Evolutionary conservation across 805 yeast genomes (phyloP).

Genomic region (Wickerhamiella sorbophila): DNA sequence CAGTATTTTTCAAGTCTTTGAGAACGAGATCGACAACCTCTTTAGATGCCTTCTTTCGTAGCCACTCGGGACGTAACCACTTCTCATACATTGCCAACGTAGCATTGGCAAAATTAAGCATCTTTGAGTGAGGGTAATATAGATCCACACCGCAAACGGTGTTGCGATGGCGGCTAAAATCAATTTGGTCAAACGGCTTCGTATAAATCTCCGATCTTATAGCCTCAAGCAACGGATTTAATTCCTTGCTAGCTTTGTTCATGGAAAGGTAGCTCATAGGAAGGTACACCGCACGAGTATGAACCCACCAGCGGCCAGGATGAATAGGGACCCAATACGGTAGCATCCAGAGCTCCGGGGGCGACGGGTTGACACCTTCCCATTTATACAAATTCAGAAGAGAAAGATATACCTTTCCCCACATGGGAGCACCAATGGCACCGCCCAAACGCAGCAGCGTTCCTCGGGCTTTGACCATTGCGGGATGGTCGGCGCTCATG

Average conservation of each 20-base stretch:
- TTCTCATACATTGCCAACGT: conserved; percentile 51
- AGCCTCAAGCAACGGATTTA: conserved; percentile 48
- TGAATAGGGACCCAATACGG: conserved; percentile 76
- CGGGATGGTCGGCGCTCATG: conserved; percentile 56
- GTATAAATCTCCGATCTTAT: conserved; percentile 72
- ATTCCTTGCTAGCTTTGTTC: conserved; percentile 37
- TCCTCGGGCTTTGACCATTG: conserved; percentile 56
- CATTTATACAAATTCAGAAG: conserved; percentile 69
- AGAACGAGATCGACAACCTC: conserved; percentile 47
- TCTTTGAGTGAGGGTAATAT: conserved; percentile 76
- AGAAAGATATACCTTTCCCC: conserved; percentile 94
- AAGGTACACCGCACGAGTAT: conserved; percentile 79
- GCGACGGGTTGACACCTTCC: conserved; percentile 98
- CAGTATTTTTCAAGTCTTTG: conserved; percentile 68
- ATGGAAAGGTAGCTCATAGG: conserved; percentile 74
- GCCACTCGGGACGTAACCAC: conserved; percentile 62
- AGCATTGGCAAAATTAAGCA: conserved; percentile 49
- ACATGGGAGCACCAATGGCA: conserved; percentile 80
- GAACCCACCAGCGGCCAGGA: conserved; percentile 99
- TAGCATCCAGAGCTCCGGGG: conserved; percentile 83
- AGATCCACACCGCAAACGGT: conserved; percentile 83
- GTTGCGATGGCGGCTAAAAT: conserved; percentile 60
- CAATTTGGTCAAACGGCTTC: conserved; percentile 46
- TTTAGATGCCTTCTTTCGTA: conserved; percentile 37
- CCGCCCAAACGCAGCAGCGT: conserved; percentile 71